Conservation (phyloP, 805 yeast genomes). For the Candida ortonii region DNA sequence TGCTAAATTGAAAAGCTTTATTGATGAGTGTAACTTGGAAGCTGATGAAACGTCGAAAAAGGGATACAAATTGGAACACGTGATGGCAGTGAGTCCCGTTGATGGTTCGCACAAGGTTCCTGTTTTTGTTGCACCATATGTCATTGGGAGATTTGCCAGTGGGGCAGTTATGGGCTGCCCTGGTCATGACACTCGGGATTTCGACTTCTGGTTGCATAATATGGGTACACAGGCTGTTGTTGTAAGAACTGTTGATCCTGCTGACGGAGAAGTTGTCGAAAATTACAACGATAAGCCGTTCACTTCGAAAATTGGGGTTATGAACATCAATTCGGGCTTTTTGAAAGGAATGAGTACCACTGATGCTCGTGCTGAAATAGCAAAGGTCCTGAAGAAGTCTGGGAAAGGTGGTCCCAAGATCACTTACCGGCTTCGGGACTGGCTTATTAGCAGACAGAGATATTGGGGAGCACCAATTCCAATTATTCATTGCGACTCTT, state of each 20-base stretch:
- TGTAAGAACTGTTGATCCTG: conserved; percentile 46
- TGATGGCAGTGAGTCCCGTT: conserved; percentile 61
- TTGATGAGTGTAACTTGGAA: conserved; percentile 36
- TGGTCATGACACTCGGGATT: conserved; percentile 85
- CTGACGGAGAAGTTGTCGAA: conserved; percentile 15
- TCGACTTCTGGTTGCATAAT: conserved; percentile 71
- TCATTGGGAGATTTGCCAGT: conserved; percentile 74
- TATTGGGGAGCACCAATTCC: conserved; percentile 99
- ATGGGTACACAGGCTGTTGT: conserved; percentile 42
- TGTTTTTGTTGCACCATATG: conserved; percentile 88
- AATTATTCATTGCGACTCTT: conserved; percentile 76
- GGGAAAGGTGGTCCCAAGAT: conserved; percentile 46
- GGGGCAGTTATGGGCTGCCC: conserved; percentile 99
- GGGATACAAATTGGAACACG: conserved; percentile 51
- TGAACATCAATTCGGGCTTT: conserved; percentile 46
- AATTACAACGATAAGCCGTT: conserved; percentile 31
- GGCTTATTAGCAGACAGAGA: conserved; percentile 92
- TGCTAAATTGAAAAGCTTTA: conserved; percentile 42
- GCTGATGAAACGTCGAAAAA: conserved; percentile 42
- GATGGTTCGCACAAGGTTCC: conserved; percentile 50
- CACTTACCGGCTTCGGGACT: conserved; percentile 75
- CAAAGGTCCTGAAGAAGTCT: conserved; percentile 12
- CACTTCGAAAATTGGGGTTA: conserved; percentile 42
- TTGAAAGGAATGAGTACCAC: conserved; percentile 47
- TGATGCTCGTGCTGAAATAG: conserved; percentile 52